Percentiles rank a stretch among this genome's conserved stretches.
Conservation (phyloP, 1,284 basidiomycete genomes). For the Cerrena zonata region DNA sequence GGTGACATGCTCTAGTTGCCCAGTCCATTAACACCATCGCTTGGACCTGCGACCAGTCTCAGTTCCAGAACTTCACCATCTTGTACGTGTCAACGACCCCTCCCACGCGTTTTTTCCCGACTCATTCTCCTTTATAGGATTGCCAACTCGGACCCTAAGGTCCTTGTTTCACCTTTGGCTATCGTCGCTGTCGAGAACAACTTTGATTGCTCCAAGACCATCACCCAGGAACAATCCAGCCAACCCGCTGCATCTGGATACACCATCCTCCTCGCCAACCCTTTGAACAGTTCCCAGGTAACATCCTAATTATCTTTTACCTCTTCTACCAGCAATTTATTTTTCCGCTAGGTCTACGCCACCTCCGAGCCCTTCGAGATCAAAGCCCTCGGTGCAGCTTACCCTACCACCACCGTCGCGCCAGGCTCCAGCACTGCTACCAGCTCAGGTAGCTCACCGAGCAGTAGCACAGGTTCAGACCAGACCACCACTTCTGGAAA, state of each 20-base stretch:
- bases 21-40: slow-evolving; percentile 33
- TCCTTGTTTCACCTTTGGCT: slow-evolving; percentile 32
- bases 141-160: slow-evolving; percentile 32
- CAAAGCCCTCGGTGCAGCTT: slow-evolving; percentile 55
- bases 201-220: slow-evolving; percentile 53
- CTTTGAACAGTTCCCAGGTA: slow-evolving; percentile 53
- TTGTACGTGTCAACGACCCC: slow-evolving; percentile 29
- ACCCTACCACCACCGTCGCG: slow-evolving; percentile 42
- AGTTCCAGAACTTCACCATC: slow-evolving; percentile 34
- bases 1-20: slow-evolving; percentile 21
- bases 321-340: slow-evolving; percentile 4
- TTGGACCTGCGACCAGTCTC: slow-evolving; percentile 36
- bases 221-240: slow-evolving; percentile 43
- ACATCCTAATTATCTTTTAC: slow-evolving; percentile 6
- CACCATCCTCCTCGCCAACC: slow-evolving; percentile 51
- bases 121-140: slow-evolving; percentile 27
- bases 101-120: background rate
- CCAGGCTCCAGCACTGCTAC: slow-evolving; percentile 16
- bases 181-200: slow-evolving; percentile 49
- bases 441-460: slow-evolving; percentile 15
- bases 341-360: slow-evolving; percentile 50
- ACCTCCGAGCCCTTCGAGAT: slow-evolving; percentile 61
- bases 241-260: slow-evolving; percentile 46
- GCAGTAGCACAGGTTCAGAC: slow-evolving; percentile 22
- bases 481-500: slow-evolving; percentile 14